Evolutionary conservation across 495 filamentous ascomycete species (phyloP).

Genomic region (Aspergillus sclerotioniger): DNA sequence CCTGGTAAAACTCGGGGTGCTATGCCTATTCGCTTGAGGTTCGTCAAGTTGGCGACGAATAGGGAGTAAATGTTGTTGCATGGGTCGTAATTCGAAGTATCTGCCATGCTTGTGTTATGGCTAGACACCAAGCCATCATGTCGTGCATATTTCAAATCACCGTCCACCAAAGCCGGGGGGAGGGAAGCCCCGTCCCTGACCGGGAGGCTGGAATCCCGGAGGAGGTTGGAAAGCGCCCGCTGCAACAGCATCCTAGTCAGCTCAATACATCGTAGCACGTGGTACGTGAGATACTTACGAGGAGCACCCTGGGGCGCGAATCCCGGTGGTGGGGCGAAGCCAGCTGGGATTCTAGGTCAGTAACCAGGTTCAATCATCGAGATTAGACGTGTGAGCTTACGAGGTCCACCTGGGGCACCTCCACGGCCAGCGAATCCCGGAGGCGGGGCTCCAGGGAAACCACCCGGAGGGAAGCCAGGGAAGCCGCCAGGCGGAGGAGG

Average conservation of each 20-base stretch:
- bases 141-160: constrained; percentile 41
- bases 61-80: not conserved
- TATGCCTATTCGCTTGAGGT: constrained; percentile 20
- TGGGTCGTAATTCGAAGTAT: not conserved
- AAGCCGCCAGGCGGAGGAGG: constrained; percentile 61
- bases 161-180: constrained; percentile 75
- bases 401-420: constrained; percentile 58
- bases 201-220: constrained; percentile 63
- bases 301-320: constrained; percentile 59
- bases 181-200: constrained; percentile 67
- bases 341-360: constrained; percentile 35
- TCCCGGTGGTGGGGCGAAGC: constrained; percentile 64
- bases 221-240: constrained; percentile 67
- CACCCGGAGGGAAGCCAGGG: constrained; percentile 60
- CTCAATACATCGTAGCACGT: constrained; percentile 1
- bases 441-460: constrained; percentile 65
- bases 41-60: constrained; percentile 5
- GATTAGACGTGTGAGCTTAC: constrained; percentile 46
- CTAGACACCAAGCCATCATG: constrained; percentile 19
- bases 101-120: constrained; percentile 15
- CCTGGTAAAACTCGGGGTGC: constrained; percentile 36
- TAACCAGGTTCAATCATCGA: constrained; percentile 9
- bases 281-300: constrained; percentile 46
- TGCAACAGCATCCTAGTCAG: constrained; percentile 26
- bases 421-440: constrained; percentile 78